phyloP scores from a whole-genome alignment of 805 yeast genomes.

The Teunomyces lycoperdinae region DNA sequence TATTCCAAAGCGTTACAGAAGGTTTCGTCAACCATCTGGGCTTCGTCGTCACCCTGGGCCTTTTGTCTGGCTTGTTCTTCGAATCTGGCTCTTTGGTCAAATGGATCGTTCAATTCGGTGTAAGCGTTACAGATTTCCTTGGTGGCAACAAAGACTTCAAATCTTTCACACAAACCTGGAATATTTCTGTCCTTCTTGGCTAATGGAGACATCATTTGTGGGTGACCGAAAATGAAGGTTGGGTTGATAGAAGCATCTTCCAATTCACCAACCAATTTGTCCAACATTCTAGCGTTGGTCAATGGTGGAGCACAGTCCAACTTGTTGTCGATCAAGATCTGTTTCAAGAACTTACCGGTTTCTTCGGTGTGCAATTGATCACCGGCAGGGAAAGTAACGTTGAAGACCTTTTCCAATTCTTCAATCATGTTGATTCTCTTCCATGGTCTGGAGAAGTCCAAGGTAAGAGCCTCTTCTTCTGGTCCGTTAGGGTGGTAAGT shows the following conservation, averaged over 20 bases:
- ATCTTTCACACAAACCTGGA: conserved; percentile 96
- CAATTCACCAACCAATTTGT: conserved; percentile 93
- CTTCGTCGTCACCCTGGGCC: conserved; percentile 99
- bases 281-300: conserved; percentile 98
- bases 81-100: conserved; percentile 94
- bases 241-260: conserved; percentile 96
- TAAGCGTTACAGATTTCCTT: conserved; percentile 98
- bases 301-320: conserved; percentile 88
- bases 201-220: conserved; percentile 99
- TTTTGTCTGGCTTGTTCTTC: conserved; percentile 99
- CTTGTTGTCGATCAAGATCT: conserved; percentile 71
- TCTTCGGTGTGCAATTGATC: conserved; percentile 91
- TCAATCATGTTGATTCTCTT: conserved; percentile 97
- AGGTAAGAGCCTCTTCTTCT: conserved; percentile 69
- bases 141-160: conserved; percentile 97
- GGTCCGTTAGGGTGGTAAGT: conserved; percentile 94
- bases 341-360: conserved; percentile 86
- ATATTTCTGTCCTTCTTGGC: conserved; percentile 91
- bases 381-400: conserved; percentile 93
- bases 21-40: conserved; percentile 92
- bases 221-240: conserved; percentile 97
- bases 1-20: conserved; percentile 97
- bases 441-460: conserved; percentile 97
- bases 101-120: conserved; percentile 98
- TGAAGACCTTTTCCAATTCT: conserved; percentile 82